phyloP scores from a whole-genome alignment of 2,329 filamentous ascomycete species.

The Berkeleyomyces basicola region DNA sequence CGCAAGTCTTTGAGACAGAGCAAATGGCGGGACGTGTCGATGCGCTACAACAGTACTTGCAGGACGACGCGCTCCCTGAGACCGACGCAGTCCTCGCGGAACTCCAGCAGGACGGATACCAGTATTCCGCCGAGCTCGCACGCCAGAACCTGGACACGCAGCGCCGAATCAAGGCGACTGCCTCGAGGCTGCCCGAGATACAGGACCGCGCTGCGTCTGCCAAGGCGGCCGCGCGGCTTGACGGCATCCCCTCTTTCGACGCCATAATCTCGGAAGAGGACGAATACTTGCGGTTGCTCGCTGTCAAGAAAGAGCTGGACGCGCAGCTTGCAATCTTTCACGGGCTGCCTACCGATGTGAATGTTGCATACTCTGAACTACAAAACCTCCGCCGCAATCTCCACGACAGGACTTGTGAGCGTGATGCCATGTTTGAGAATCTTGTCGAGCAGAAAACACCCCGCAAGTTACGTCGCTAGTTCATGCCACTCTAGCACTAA shows the following conservation, averaged over 20 bases:
- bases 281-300: conserved; percentile 27
- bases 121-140: conserved; percentile 40
- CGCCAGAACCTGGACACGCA: conserved; percentile 60
- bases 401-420: conserved; percentile 38
- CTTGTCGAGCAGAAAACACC: conserved; percentile 40
- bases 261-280: background rate
- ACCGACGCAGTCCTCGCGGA: conserved; percentile 26
- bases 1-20: conserved; percentile 34
- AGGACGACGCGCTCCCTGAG: conserved; percentile 28
- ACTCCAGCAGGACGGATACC: conserved; percentile 30
- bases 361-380: conserved; percentile 53
- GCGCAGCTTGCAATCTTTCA: conserved; percentile 48
- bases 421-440: conserved; percentile 61
- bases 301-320: conserved; percentile 46
- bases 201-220: conserved; percentile 13
- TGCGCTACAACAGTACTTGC: conserved; percentile 38
- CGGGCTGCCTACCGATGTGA: conserved; percentile 53
- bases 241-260: conserved; percentile 3
- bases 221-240: background rate
- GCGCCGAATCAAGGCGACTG: conserved; percentile 50
- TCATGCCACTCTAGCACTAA: too few species aligned
- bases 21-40: conserved; percentile 38
- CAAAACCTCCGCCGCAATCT: conserved; percentile 50
- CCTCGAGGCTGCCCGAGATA: conserved; percentile 51
- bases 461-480: conserved; percentile 1